Percentiles rank a stretch among this genome's conserved stretches.
These are phyloP conservation scores for Chytriomyces sp. DNA, from an alignment of 192 early-diverging fungal species.

Conservation along the genomic window DNA sequence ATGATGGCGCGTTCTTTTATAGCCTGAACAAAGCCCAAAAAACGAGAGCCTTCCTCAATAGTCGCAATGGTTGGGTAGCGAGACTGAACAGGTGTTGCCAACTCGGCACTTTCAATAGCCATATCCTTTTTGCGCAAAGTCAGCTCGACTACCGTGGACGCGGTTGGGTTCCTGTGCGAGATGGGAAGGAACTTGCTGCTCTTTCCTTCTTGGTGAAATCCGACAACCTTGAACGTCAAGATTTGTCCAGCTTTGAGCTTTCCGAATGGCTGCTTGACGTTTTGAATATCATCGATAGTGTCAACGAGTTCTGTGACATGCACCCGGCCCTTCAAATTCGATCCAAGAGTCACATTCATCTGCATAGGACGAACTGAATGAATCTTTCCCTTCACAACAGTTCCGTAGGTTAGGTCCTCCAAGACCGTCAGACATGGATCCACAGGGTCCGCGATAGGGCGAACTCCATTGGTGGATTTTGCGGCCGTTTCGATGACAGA, in stretches of 20 bases:
- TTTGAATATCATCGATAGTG: slow-evolving; percentile 33
- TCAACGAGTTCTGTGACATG: slow-evolving; percentile 74
- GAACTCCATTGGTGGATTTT: slow-evolving; percentile 10
- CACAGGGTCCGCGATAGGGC: slow-evolving; percentile 28
- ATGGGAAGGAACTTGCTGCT: slow-evolving; percentile 67
- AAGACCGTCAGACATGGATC: slow-evolving; percentile 27
- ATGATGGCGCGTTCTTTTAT: slow-evolving; percentile 40
- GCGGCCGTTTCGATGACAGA: not conserved
- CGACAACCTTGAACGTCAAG: slow-evolving; percentile 69
- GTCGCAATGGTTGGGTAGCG: slow-evolving; percentile 28
- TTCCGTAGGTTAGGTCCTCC: slow-evolving; percentile 39
- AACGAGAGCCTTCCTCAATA: slow-evolving; percentile 30
- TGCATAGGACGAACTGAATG: slow-evolving; percentile 40
- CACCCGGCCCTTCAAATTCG: slow-evolving; percentile 72
- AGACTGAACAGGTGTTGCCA: not conserved
- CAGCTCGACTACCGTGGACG: slow-evolving; percentile 61
- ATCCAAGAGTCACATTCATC: slow-evolving; percentile 64
- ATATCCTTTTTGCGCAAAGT: slow-evolving; percentile 48
- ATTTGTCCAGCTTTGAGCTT: slow-evolving; percentile 39
- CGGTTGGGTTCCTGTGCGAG: slow-evolving; percentile 51
- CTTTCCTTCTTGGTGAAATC: slow-evolving; percentile 60
- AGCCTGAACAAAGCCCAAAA: slow-evolving; percentile 47
- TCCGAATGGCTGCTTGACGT: slow-evolving; percentile 44
- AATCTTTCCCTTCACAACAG: slow-evolving; percentile 35
- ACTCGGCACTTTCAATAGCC: slow-evolving; percentile 40